phyloP scores from a whole-genome alignment of 176 grass and related monocot species.

The Tillandsia leiboldiana region DNA sequence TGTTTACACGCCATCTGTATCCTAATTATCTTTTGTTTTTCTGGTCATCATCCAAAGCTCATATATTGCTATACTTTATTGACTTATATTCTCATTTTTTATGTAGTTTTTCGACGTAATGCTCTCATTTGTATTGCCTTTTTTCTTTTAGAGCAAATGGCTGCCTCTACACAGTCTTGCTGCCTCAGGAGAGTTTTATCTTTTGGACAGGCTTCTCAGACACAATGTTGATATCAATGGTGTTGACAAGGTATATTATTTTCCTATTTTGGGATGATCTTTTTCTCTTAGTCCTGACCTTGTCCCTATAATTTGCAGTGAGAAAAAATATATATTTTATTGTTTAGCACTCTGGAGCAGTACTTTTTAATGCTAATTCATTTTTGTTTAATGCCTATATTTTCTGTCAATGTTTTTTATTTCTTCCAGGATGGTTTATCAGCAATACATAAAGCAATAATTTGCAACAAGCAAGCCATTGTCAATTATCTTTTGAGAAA shows the following conservation, averaged over 20 bases:
- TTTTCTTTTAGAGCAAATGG: slow-evolving; percentile 75
- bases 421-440: slow-evolving; percentile 53
- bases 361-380: too few species aligned
- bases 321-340: too few species aligned
- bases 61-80: too few species aligned
- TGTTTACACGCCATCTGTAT: background rate
- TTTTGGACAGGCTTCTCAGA: slow-evolving; percentile 70
- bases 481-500: slow-evolving; percentile 88
- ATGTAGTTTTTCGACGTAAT: slow-evolving; percentile 2
- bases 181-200: slow-evolving; percentile 87
- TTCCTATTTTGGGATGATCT: background rate
- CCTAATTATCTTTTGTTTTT: background rate
- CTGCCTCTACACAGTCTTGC: slow-evolving; percentile 67
- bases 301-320: background rate
- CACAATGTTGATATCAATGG: slow-evolving; percentile 71
- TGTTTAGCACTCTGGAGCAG: too few species aligned
- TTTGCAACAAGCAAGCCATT: slow-evolving; percentile 88
- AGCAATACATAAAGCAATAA: slow-evolving; percentile 81
- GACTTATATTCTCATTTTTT: background rate
- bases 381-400: background rate
- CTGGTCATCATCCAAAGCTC: too few species aligned
- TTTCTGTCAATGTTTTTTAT: background rate
- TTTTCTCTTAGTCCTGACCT: background rate
- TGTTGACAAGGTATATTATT: slow-evolving; percentile 57
- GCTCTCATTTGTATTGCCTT: background rate